phyloP scores from a whole-genome alignment of 768 basidiomycete genomes.

The Tubosaeta sp. region DNA sequence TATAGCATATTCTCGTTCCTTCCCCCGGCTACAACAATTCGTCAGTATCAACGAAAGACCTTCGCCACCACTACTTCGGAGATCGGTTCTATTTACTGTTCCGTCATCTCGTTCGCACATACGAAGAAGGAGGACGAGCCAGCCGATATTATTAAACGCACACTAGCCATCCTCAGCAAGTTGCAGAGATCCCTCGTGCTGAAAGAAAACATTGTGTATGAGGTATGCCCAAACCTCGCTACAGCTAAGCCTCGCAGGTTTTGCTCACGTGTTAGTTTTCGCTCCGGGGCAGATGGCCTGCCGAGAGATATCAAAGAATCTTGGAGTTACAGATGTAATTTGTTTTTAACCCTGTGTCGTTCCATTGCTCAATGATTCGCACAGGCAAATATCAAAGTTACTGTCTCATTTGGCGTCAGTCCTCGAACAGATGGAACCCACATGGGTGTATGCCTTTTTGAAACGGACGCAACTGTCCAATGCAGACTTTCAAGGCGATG shows the following conservation, averaged over 20 bases:
- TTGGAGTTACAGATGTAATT: conserved; percentile 64
- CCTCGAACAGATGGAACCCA: conserved; percentile 64
- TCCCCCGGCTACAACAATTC: conserved; percentile 72
- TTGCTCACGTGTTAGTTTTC: conserved; percentile 50
- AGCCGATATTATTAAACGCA: conserved; percentile 52
- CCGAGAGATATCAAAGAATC: conserved; percentile 67
- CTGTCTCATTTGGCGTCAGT: conserved; percentile 74
- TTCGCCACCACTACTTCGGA: conserved; percentile 66
- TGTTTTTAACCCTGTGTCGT: background rate
- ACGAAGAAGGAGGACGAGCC: conserved; percentile 47
- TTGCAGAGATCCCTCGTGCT: conserved; percentile 56
- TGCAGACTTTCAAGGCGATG: conserved; percentile 78
- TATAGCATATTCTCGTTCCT: conserved; percentile 62
- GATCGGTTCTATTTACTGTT: conserved; percentile 70
- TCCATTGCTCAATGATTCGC: conserved; percentile 3
- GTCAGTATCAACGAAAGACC: conserved; percentile 65
- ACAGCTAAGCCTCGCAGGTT: background rate
- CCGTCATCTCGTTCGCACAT: conserved; percentile 69
- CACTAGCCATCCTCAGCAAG: conserved; percentile 75
- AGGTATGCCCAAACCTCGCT: conserved; percentile 38
- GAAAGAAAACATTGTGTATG: conserved; percentile 59
- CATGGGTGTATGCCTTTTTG: conserved; percentile 76
- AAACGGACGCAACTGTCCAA: conserved; percentile 72
- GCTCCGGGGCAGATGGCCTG: conserved; percentile 73
- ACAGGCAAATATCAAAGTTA: conserved; percentile 62